These are phyloP conservation scores for Herpomyces periplanetae DNA, from an alignment of 2,329 filamentous ascomycete genomes.

Conservation along the genomic window DNA sequence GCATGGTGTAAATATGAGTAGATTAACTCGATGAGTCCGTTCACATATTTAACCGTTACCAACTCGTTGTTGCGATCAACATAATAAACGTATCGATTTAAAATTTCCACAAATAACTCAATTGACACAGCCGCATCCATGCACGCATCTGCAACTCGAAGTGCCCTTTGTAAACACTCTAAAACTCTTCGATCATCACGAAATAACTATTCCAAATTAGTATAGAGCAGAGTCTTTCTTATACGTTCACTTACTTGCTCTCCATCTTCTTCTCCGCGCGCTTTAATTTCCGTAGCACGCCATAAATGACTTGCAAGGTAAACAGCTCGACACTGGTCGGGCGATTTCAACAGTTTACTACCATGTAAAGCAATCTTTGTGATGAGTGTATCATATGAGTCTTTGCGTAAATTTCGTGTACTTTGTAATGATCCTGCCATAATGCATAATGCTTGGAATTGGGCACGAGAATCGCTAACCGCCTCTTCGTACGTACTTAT, in stretches of 20 bases:
- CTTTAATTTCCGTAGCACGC: conserved; percentile 64
- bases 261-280: conserved; percentile 31
- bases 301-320: conserved; percentile 86
- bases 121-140: conserved; percentile 96
- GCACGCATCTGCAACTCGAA: conserved; percentile 84
- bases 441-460: conserved; percentile 88
- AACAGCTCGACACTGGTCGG: conserved; percentile 81
- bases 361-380: conserved; percentile 90
- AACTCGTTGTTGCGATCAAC: conserved; percentile 97
- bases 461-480: conserved; percentile 70
- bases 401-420: conserved; percentile 59
- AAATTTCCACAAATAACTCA: conserved; percentile 86
- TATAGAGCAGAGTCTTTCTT: no score
- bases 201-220: conserved; percentile 53
- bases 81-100: conserved; percentile 95
- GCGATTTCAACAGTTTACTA: conserved; percentile 84
- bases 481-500: conserved; percentile 95
- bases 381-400: conserved; percentile 94
- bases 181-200: conserved; percentile 87
- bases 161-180: conserved; percentile 71
- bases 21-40: conserved; percentile 87
- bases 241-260: conserved; percentile 5
- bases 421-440: conserved; percentile 63
- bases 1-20: conserved; percentile 67
- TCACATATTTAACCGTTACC: conserved; percentile 82